Conservation (phyloP, 495 filamentous ascomycete species). For the Podospora conica region DNA sequence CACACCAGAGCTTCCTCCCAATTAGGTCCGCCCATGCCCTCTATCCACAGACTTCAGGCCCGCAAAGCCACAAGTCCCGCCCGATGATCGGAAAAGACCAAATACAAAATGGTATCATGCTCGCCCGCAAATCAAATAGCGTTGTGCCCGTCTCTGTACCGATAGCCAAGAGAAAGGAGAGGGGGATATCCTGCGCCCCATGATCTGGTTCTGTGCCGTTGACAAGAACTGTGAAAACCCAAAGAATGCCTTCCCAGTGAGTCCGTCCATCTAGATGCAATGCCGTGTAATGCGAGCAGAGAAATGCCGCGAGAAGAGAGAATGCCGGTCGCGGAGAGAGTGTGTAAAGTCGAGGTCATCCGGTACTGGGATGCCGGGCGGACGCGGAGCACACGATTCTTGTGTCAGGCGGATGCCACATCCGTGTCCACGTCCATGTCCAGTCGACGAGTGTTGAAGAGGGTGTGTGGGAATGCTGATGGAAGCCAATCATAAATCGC, state of each 20-base stretch:
- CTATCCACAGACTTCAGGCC: not conserved
- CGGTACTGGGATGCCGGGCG: not conserved
- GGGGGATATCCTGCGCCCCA: not conserved
- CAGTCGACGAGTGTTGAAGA: not conserved
- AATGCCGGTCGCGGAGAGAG: not conserved
- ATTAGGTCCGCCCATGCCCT: not conserved
- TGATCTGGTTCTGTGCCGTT: not conserved
- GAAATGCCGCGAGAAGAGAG: not conserved
- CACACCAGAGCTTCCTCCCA: constrained; percentile 17
- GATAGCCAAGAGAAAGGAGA: not conserved
- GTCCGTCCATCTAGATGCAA: constrained; percentile 4
- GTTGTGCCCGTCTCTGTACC: not conserved
- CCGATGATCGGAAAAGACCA: constrained; percentile 3
- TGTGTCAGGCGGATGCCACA: not conserved
- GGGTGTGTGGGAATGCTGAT: not conserved
- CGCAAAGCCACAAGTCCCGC: not conserved
- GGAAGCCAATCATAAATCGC: not conserved
- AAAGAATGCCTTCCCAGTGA: constrained; percentile 1
- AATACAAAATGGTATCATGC: constrained; percentile 21
- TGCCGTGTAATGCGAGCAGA: not conserved
- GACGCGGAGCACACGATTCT: not conserved
- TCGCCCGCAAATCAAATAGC: not conserved
- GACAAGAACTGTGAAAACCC: not conserved
- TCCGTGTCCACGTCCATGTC: not conserved
- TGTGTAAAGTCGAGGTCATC: not conserved